Conservation (phyloP, 2,329 filamentous ascomycete genomes). For the Calonectria ilicicola region DNA sequence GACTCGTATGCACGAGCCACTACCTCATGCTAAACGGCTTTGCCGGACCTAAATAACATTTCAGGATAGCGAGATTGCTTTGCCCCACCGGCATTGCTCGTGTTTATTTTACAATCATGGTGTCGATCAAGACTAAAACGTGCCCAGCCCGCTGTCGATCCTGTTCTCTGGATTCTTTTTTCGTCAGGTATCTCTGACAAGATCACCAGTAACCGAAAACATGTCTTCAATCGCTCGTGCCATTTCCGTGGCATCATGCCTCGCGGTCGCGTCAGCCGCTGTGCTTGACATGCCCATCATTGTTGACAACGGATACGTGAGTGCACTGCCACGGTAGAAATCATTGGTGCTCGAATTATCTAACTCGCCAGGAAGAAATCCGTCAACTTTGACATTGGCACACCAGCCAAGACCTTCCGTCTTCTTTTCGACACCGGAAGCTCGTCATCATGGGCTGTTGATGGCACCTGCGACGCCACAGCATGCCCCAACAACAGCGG, state of each 20-base stretch:
- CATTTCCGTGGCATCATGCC: background rate
- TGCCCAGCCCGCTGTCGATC: background rate
- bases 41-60: background rate
- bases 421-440: slow-evolving; percentile 52
- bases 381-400: slow-evolving; percentile 37
- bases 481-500: slow-evolving; percentile 46
- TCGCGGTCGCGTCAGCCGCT: slow-evolving; percentile 1
- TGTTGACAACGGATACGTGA: slow-evolving; percentile 27
- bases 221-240: slow-evolving; percentile 1
- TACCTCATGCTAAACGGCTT: background rate
- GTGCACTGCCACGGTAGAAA: background rate
- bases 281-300: slow-evolving; percentile 29
- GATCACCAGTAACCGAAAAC: background rate
- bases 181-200: background rate
- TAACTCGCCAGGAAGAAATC: slow-evolving; percentile 5
- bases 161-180: background rate
- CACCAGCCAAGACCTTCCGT: slow-evolving; percentile 43
- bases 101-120: background rate
- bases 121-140: background rate
- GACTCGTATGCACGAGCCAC: slow-evolving; percentile 10
- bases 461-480: slow-evolving; percentile 37
- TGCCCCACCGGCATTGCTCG: background rate
- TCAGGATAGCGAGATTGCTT: background rate
- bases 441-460: slow-evolving; percentile 49
- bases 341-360: background rate